Evolutionary conservation across 176 grass and related monocot species (phyloP).

Genomic region (Thalia dealbata): DNA sequence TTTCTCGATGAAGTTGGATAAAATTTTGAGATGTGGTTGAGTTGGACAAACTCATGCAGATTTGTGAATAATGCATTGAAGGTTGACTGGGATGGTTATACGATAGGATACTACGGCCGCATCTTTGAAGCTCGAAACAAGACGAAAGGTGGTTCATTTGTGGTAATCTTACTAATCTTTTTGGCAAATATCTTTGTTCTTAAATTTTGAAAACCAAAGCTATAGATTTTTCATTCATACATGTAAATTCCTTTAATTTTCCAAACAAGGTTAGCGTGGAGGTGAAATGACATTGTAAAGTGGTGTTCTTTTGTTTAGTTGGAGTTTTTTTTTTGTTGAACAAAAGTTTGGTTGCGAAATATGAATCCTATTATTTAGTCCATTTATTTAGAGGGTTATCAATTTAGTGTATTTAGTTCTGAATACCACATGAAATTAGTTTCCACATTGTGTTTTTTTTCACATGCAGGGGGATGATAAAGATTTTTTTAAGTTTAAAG

Average conservation of each 20-base stretch:
- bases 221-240: background rate
- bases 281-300: background rate
- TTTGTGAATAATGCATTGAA: conserved; percentile 39
- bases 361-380: background rate
- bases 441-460: background rate
- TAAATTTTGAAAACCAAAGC: background rate
- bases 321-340: background rate
- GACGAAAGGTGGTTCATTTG: conserved; percentile 98
- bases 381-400: too few relatives aligned
- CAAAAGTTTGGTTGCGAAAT: background rate
- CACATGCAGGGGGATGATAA: conserved; percentile 81
- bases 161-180: conserved; percentile 39
- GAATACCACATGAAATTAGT: background rate
- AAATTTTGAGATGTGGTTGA: conserved; percentile 17
- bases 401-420: background rate
- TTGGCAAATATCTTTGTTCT: conserved; percentile 9
- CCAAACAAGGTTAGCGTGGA: background rate
- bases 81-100: conserved; percentile 99
- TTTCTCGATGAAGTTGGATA: conserved; percentile 1
- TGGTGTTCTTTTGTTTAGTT: background rate
- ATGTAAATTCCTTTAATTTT: background rate
- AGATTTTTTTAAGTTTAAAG: conserved; percentile 84
- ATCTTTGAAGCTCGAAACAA: conserved; percentile 99
- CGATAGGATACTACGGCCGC: conserved; percentile 96
- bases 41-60: conserved; percentile 21